Evolutionary conservation across 768 basidiomycete species (phyloP).

Genomic region (Suillus tomentosus): DNA sequence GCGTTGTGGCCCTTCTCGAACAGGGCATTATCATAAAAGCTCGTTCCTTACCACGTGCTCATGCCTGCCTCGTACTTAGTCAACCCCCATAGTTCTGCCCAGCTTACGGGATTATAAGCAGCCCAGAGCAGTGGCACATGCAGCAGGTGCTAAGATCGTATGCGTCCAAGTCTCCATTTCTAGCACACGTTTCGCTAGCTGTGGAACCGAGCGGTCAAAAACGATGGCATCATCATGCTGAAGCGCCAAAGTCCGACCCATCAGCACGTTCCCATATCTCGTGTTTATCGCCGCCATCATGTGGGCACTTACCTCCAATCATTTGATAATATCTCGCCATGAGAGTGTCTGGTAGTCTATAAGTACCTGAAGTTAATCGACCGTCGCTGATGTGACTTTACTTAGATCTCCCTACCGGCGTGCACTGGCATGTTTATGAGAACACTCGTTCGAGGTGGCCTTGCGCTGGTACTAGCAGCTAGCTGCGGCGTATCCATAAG

Average conservation of each 20-base stretch:
- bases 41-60: too few species aligned
- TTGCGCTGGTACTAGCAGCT: slow-evolving; percentile 8
- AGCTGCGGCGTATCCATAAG: neutral
- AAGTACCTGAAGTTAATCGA: neutral
- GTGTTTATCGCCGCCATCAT: neutral
- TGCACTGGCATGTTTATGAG: slow-evolving; percentile 18
- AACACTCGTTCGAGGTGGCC: neutral
- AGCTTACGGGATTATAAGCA: too few species aligned
- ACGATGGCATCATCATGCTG: neutral
- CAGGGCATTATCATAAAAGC: too few species aligned
- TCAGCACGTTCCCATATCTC: too few species aligned
- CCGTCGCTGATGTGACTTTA: neutral
- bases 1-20: too few species aligned
- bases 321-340: too few species aligned
- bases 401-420: neutral
- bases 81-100: too few species aligned
- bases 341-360: neutral
- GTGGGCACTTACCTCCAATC: neutral
- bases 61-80: too few species aligned
- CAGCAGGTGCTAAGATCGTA: too few species aligned
- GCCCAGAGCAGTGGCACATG: too few species aligned
- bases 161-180: neutral
- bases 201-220: neutral
- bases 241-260: too few species aligned
- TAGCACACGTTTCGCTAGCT: neutral